Evolutionary conservation across 2,329 filamentous ascomycete species (phyloP).

Genomic region (Seiridium cupressi): DNA sequence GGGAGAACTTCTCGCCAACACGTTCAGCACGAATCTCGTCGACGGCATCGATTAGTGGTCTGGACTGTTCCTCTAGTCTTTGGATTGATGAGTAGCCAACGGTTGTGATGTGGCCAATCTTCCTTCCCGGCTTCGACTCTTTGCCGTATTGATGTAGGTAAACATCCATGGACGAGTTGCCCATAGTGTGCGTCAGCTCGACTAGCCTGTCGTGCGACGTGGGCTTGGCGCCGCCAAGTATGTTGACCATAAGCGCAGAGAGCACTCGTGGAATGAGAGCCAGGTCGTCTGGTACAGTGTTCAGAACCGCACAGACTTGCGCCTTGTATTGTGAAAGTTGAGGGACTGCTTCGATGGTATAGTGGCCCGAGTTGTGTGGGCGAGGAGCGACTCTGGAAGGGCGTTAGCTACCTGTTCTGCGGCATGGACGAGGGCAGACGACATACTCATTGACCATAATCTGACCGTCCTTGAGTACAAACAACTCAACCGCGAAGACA

Average conservation of each 20-base stretch:
- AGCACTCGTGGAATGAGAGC: constrained; percentile 57
- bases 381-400: constrained; percentile 21
- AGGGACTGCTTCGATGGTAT: constrained; percentile 87
- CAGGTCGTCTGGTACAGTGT: constrained; percentile 51
- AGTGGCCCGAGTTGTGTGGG: constrained; percentile 87
- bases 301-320: constrained; percentile 82
- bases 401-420: not conserved
- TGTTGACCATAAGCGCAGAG: constrained; percentile 76
- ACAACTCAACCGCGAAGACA: constrained; percentile 96
- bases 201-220: constrained; percentile 59
- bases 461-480: constrained; percentile 70
- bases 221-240: constrained; percentile 67
- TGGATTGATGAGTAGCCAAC: constrained; percentile 66
- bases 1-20: constrained; percentile 39
- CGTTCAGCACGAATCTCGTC: constrained; percentile 58
- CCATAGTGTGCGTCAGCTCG: constrained; percentile 41
- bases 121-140: constrained; percentile 79
- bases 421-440: no score
- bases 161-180: constrained; percentile 44
- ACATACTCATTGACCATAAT: constrained; percentile 73
- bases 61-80: constrained; percentile 57
- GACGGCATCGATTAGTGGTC: constrained; percentile 66
- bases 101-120: constrained; percentile 92
- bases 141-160: constrained; percentile 91
- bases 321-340: constrained; percentile 89